A percentile compares a stretch with the other conserved stretches of the same genome.
These are phyloP conservation scores for Fusarium abutilonis DNA, from an alignment of 2,329 filamentous ascomycete species.

Conservation along the genomic window DNA sequence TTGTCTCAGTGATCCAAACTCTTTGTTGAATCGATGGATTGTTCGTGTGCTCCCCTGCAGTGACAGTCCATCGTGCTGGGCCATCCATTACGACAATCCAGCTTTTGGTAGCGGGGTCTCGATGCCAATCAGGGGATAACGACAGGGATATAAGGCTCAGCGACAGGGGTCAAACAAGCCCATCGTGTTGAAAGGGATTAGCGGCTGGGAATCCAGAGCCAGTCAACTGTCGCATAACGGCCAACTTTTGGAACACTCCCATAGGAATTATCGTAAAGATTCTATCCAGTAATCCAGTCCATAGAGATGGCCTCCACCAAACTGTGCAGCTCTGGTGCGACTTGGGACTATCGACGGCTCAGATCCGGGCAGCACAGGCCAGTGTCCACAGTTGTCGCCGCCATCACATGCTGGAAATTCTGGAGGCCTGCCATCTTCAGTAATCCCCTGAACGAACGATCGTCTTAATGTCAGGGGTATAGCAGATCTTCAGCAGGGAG, in stretches of 20 bases:
- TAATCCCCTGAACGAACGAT: constrained; percentile 39
- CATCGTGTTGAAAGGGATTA: constrained; percentile 40
- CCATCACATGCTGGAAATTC: constrained; percentile 13
- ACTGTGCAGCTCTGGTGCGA: constrained; percentile 17
- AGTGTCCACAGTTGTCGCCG: constrained; percentile 15
- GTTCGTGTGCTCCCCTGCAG: constrained; percentile 21
- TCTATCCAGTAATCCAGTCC: constrained; percentile 7
- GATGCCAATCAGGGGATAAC: constrained; percentile 42
- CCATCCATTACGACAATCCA: constrained; percentile 29
- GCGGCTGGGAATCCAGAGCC: constrained; percentile 34
- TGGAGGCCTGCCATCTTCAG: constrained; percentile 26
- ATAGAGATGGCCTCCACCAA: constrained; percentile 11
- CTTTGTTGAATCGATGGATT: constrained; percentile 34
- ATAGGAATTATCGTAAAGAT: constrained; percentile 15
- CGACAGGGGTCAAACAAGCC: constrained; percentile 33
- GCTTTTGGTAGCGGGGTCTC: constrained; percentile 32
- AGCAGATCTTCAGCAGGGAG: constrained; percentile 31
- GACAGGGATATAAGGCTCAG: constrained; percentile 37
- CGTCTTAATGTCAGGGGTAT: constrained; percentile 26
- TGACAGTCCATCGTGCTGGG: constrained; percentile 24
- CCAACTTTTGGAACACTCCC: constrained; percentile 38
- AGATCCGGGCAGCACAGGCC: constrained; percentile 22
- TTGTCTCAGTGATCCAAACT: constrained; percentile 25
- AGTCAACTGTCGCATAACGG: constrained; percentile 36
- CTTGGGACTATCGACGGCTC: constrained; percentile 26